Evolutionary conservation across 768 basidiomycete species (phyloP).

Genomic region (Mycena latifolia): DNA sequence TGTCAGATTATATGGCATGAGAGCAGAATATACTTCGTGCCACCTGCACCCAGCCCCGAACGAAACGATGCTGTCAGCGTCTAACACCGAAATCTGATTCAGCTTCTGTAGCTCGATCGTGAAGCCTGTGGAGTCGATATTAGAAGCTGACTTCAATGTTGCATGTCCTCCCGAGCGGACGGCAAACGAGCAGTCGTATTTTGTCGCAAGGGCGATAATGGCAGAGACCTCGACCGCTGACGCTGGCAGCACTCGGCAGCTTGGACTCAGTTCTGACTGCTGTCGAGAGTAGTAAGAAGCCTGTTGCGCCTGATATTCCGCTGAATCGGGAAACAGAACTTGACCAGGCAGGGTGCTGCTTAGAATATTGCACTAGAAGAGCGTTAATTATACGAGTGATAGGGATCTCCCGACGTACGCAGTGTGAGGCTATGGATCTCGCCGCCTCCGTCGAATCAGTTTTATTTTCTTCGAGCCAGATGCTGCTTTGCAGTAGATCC

Average conservation of each 20-base stretch:
- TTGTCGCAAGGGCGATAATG: constrained; percentile 21
- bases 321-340: constrained; percentile 28
- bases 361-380: constrained; percentile 17
- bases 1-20: constrained; percentile 25
- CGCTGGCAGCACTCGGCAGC: constrained; percentile 29
- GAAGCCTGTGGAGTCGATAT: constrained; percentile 22
- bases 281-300: constrained; percentile 26
- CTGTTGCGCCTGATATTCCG: constrained; percentile 30
- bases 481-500: constrained; percentile 15
- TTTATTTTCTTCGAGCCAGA: constrained; percentile 21
- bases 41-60: constrained; percentile 27
- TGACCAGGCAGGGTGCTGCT: constrained; percentile 18
- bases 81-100: constrained; percentile 15
- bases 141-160: constrained; percentile 11
- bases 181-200: constrained; percentile 27
- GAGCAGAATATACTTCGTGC: constrained; percentile 25
- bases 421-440: background rate
- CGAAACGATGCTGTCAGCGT: constrained; percentile 9
- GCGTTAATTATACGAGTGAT: background rate
- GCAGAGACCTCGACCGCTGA: constrained; percentile 27
- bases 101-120: constrained; percentile 26
- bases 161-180: constrained; percentile 33
- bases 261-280: constrained; percentile 14
- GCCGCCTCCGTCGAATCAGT: constrained; percentile 5
- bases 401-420: constrained; percentile 1